Evolutionary conservation across 495 filamentous ascomycete genomes (phyloP), one percentile per base, ranked within the genome.

Genomic region (Monascus purpureus): DNA sequence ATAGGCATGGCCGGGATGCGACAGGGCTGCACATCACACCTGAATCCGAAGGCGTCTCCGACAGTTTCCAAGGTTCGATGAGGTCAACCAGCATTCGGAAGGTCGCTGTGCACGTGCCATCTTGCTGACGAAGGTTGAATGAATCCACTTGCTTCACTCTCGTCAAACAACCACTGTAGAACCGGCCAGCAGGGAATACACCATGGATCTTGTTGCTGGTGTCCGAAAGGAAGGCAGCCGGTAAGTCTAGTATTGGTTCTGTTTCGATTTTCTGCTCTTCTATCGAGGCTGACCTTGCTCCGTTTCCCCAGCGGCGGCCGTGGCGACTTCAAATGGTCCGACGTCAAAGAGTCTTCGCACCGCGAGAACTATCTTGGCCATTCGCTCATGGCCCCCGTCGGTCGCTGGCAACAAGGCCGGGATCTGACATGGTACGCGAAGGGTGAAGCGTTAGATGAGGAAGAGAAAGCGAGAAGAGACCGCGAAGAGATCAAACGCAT

Each of bases 341-440:
- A 93, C 46, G 90, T 97, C 48, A 78, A 87, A 44, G 71, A 68
- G 31, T 87, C 84, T 24, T 56, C 68, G 25, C 86, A 95, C 45
- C 83, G 90, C 43, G 88, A 97, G 50, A 95, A 97, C 55, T 97
- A 97, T 53, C 77, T 97, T 0, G 90, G 92, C 25, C 90, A 97
- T 53, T 92, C 82, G 14, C 49, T 97, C 31, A 97, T 92, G 74
- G 90, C 90, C 4, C 72, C 90, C 0, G 92, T 96, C 8, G 90
- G 90, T 8, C 82, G 90, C 30, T 97, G 92, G 90, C 86, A 93
- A 43, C 81, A 90, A 41, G 73, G 73, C n/a, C 72, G 70, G 35
- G 88, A 97, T 42, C 61, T 95, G 4, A 64, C 51, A 25, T 96
- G 90, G 90, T 96, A 96, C 42, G 74, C 87, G 2, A 88, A 82